These are phyloP conservation scores for Casaregolazyma lundiana DNA, from an alignment of 1,139 yeast genomes.

Conservation along the genomic window DNA sequence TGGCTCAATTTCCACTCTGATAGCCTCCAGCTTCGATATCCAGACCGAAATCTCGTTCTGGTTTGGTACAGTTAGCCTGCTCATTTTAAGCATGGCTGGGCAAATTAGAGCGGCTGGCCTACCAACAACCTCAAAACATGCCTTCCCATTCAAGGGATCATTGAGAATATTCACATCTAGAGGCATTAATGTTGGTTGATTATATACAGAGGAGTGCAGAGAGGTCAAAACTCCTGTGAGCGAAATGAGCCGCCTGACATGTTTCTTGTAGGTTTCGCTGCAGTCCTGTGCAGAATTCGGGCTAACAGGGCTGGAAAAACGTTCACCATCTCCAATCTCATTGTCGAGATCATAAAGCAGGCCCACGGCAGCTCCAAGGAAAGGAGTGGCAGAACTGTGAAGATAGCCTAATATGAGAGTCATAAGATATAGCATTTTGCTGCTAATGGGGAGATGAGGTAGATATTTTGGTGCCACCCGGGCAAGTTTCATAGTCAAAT, in stretches of 20 bases:
- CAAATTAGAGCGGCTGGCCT: constrained; percentile 15
- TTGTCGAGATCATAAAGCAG: constrained; percentile 25
- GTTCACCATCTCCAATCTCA: constrained; percentile 8
- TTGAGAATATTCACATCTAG: constrained; percentile 18
- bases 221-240: constrained; percentile 32
- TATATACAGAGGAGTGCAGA: constrained; percentile 25
- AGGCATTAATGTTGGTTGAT: constrained; percentile 24
- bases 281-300: constrained; percentile 8
- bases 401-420: constrained; percentile 33
- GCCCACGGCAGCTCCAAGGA: constrained; percentile 39
- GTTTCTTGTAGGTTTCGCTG: constrained; percentile 22
- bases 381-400: constrained; percentile 33
- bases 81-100: constrained; percentile 25
- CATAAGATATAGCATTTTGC: constrained; percentile 29
- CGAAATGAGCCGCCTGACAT: constrained; percentile 28
- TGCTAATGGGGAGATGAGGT: constrained; percentile 10
- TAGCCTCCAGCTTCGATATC: background rate
- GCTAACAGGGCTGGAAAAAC: background rate
- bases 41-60: background rate
- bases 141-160: constrained; percentile 18
- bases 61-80: constrained; percentile 18
- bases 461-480: background rate
- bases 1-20: constrained; percentile 18
- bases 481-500: background rate
- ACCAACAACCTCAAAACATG: constrained; percentile 17